Evolutionary conservation across 139 green algal species (phyloP), one percentile per base, ranked within the genome.

Genomic region (Zygnema circumcarinatum): DNA sequence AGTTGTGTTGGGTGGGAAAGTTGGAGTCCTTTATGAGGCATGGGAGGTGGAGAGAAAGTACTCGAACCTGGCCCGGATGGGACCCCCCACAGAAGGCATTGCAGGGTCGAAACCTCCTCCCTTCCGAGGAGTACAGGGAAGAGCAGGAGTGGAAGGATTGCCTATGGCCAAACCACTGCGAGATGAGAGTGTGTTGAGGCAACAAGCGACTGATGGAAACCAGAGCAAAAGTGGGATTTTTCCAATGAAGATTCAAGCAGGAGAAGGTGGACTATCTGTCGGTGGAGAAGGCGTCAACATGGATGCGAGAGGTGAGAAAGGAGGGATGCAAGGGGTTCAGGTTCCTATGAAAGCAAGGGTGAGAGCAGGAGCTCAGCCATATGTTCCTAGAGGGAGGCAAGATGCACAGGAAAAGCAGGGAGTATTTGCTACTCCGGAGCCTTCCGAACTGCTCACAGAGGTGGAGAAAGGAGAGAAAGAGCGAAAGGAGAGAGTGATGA

Each of bases 301-400:
- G 69, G 69, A 52, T 25, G 69, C 11, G 35, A 11, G 11, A 78
- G 16, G 69, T 22, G 69, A 20, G 69, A 78, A 20, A 41, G 35
- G 69, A 78, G 16, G 7, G 16, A 16, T 3, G 7, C 3, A 22
- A 78, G n/a, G n/a, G n/a, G n/a, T n/a, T n/a, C n/a, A n/a, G n/a
- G n/a, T 39, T 41, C 69, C 16, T 20, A 41, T 25, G 69, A 41
- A 41, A 41, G 36, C 16, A 20, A 41, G 69, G 16, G 36, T 78
- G 69, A 41, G 35, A 78, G 69, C 69, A 78, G 69, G 35, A 78
- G 7, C 69, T 78, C 69, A 39, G 16, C 69, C 69, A 52, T 41
- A 39, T 78, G 35, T 41, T 78, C 69, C 69, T 38, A 39, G 35
- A 52, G 11, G 69, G 35, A 39, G 35, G 16, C 11, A 52, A 62